These are phyloP conservation scores for Fusarium brevicatenulatum DNA, from an alignment of 2,329 filamentous ascomycete genomes.

Conservation along the genomic window DNA sequence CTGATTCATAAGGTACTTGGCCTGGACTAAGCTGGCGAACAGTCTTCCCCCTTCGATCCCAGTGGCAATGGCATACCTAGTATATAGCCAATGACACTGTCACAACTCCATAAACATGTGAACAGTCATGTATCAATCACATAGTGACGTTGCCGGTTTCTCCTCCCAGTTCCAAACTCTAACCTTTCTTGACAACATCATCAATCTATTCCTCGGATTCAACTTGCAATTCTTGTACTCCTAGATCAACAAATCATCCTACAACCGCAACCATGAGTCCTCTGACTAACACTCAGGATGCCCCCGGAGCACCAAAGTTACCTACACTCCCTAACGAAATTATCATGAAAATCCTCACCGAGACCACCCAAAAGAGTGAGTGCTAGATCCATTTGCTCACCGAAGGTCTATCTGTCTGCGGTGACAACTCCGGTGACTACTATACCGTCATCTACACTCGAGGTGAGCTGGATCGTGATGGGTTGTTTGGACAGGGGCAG, in stretches of 20 bases:
- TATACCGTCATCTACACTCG: slow-evolving; percentile 23
- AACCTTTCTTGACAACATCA: neutral
- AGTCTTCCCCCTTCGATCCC: neutral
- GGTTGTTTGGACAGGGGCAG: neutral
- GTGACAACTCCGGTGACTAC: neutral
- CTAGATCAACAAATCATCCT: neutral
- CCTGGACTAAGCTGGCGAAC: neutral
- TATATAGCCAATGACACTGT: neutral
- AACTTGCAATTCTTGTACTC: neutral
- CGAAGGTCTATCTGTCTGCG: neutral
- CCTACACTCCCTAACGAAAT: neutral
- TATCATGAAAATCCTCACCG: slow-evolving; percentile 4
- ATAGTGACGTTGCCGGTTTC: neutral
- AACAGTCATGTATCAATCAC: neutral
- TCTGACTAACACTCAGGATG: neutral
- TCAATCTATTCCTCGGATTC: neutral
- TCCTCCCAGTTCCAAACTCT: neutral
- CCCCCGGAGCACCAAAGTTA: neutral
- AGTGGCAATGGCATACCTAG: neutral
- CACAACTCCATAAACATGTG: neutral
- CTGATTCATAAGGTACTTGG: neutral
- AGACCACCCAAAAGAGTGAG: neutral
- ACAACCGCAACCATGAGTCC: neutral
- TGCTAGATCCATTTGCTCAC: slow-evolving; percentile 9
- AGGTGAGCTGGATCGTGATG: neutral